Evolutionary conservation across 805 yeast species (phyloP), one percentile per base, ranked within the genome.

Genomic region (Sugiyamaella lignohabitans): DNA sequence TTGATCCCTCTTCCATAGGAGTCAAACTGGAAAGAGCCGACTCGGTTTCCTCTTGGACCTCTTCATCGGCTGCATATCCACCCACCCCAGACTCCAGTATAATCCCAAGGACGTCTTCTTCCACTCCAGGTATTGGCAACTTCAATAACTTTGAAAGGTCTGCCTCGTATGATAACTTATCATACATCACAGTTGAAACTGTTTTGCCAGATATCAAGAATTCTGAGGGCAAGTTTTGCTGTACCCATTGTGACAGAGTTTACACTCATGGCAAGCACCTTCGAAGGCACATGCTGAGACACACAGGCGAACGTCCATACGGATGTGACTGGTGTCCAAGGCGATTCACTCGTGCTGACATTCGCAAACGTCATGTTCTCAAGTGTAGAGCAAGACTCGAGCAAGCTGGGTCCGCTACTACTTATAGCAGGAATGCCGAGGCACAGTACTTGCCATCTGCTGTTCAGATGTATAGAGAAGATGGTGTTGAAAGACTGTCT

Each of bases 251-350:
- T 43, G 47, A 50, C 21, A 46, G 56, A 27, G 41, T 60, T 5
- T 61, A 61, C 39, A 53, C 55, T 32, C 60, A 59, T 45, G 79
- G 86, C 10, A 93, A 86, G 59, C 95, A 86, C 64, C 71, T 86
- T 54, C 88, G 89, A 5, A 72, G 95, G 49, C 95, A 86, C 64
- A 78, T 84, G 48, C 66, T 93, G 45, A 82, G 83, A 53, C 95
- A 86, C 63, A 85, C 94, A 0, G 94, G 94, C 27, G 93, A 85
- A 59, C 66, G 89, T 48, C 94, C 94, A 0, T 86, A 83, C 60
- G 78, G 83, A 47, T 86, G 95, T 61, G 79, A 79, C 27, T 78
- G 75, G 59, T 86, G 95, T 62, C 63, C 76, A 17, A 80, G 82
- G 60, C 72, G 73, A 63, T 85, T 85, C 62, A 76, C 83, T 10